Conservation (phyloP, 177 flowering plant species). For the Tripterygium wilfordii region DNA sequence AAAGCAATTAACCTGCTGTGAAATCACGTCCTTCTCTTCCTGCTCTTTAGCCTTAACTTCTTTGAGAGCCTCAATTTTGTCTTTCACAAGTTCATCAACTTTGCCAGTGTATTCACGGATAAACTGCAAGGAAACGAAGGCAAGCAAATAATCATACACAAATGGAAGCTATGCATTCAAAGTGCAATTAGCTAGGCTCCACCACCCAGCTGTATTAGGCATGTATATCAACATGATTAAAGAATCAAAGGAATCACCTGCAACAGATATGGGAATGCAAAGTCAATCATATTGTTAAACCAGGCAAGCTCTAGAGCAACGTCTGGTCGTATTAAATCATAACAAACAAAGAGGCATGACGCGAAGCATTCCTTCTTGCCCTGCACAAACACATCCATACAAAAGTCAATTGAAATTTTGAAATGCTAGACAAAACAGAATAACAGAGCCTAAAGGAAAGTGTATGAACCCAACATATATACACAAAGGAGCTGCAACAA, state of each 20-base stretch:
- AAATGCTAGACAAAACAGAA: not conserved
- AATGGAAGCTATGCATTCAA: too few relatives aligned
- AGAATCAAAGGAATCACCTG: slow-evolving; percentile 50
- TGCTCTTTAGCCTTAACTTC: slow-evolving; percentile 85
- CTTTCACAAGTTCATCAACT: slow-evolving; percentile 92
- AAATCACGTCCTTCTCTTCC: slow-evolving; percentile 88
- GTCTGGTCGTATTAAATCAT: slow-evolving; percentile 86
- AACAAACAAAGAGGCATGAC: slow-evolving; percentile 90
- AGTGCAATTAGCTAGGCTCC: too few relatives aligned
- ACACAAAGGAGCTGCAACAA: too few relatives aligned
- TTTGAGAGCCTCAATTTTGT: slow-evolving; percentile 67
- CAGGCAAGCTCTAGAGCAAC: slow-evolving; percentile 95
- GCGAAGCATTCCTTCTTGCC: slow-evolving; percentile 99
- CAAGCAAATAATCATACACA: slow-evolving; percentile 14
- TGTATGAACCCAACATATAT: not conserved
- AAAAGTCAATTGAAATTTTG: too few relatives aligned
- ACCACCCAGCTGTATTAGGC: too few relatives aligned
- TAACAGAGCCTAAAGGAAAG: not conserved
- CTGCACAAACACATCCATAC: slow-evolving; percentile 35
- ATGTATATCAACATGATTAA: too few relatives aligned
- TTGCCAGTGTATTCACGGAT: slow-evolving; percentile 93
- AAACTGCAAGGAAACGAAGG: slow-evolving; percentile 40
- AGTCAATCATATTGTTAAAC: slow-evolving; percentile 93
- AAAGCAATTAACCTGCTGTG: slow-evolving; percentile 72
- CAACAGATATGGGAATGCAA: slow-evolving; percentile 88